A percentile compares a stretch with the other conserved stretches of the same genome.
Evolutionary conservation across 306 rosid species (phyloP).

Genomic region (Calophaca sinica): DNA sequence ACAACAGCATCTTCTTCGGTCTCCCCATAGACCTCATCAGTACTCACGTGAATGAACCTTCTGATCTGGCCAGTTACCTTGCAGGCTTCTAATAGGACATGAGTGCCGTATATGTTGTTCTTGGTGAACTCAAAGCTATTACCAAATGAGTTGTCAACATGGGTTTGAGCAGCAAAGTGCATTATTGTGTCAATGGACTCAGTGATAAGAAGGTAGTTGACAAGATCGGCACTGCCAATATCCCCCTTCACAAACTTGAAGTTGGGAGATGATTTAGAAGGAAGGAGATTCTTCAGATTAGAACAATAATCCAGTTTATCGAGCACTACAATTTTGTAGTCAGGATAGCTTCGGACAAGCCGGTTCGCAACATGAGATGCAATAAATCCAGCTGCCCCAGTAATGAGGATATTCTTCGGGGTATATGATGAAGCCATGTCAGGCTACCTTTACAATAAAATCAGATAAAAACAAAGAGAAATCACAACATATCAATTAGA

Average conservation of each 20-base stretch:
- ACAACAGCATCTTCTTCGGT: conserved; percentile 71
- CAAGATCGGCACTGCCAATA: conserved; percentile 71
- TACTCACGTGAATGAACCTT: conserved; percentile 72
- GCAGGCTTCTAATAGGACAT: conserved; percentile 68
- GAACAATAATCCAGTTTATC: conserved; percentile 77
- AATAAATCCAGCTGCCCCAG: conserved; percentile 73
- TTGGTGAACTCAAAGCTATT: conserved; percentile 74
- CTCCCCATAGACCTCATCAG: conserved; percentile 71
- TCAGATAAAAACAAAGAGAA: not conserved
- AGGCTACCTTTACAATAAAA: conserved; percentile 38
- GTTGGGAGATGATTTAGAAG: conserved; percentile 63
- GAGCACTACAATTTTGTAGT: conserved; percentile 69
- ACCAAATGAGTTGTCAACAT: conserved; percentile 71
- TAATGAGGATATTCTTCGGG: conserved; percentile 72
- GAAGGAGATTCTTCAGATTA: conserved; percentile 63
- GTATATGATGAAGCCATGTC: conserved; percentile 55
- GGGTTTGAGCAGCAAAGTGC: conserved; percentile 79
- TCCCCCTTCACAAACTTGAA: conserved; percentile 73
- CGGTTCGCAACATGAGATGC: conserved; percentile 74
- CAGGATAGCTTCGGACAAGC: conserved; percentile 59
- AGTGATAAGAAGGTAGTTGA: conserved; percentile 62
- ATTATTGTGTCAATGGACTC: conserved; percentile 71
- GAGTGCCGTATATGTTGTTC: conserved; percentile 71
- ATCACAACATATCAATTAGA: conserved; percentile 10
- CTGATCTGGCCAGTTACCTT: conserved; percentile 69